Evolutionary conservation across 2,329 filamentous ascomycete genomes (phyloP), one percentile per base, ranked within the genome.

Genomic region (Phialophora tarda): DNA sequence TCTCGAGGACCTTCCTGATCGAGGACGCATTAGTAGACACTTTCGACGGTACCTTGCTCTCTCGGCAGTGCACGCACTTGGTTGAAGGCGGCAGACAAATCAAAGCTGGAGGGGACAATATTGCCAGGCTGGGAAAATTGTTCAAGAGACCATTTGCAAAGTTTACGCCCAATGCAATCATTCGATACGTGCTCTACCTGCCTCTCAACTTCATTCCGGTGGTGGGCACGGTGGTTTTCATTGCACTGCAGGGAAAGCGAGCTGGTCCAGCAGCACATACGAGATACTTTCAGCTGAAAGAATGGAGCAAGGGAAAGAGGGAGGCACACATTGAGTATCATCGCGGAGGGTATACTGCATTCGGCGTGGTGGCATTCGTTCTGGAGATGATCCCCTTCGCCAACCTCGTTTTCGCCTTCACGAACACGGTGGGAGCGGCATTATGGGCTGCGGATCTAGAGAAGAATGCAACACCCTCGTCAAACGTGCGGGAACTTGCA

Each of bases 381-480:
- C 83, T 97, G 3, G 93, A 97, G 76, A 89, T 97, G 82, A 80
- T 97, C 1, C 94, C 94, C 0, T 81, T 97, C 68, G 87, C 85
- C 6, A 93, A 91, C 5, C 90, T 97, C 61, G 84, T 94, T 67
- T 96, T 97, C 75, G 85, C 90, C 0, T 97, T 96, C 77, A 97
- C 93, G 17, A 97, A 97, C 77, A 90, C 91, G 1, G 92, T 96
- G 65, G 94, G 93, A 7, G 94, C 93, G 62, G 94, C 94, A 7
- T 81, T 98, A n/a, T 97, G 93, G 93, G 93, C 94, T 48, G 91
- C 92, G 21, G 93, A 96, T 77, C 86, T 96, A 65, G 92, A 96
- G 77, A 80, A 78, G 63, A 73, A 67, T 69, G 70, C 71, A 41
- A 71, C 64, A 2, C 77, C 75, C 28, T 72, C 75, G 32, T 71